A percentile compares a stretch with the other conserved stretches of the same genome.
phyloP scores from a whole-genome alignment of 2,329 filamentous ascomycete genomes.

The Cucurbitaria berberidis region DNA sequence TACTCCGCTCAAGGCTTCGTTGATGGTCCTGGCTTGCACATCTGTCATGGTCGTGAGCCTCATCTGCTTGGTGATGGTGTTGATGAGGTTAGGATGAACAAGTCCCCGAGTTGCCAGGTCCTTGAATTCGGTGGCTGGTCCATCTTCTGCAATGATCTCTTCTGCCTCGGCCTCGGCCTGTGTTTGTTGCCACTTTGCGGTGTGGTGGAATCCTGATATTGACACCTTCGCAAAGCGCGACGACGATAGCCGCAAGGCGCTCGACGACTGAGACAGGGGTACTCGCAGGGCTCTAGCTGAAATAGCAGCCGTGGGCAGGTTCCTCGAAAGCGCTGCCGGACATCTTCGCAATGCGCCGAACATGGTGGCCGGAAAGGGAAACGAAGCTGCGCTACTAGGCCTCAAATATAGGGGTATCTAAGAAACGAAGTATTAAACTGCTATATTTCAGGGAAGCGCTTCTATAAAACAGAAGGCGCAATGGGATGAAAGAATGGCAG shows the following conservation, averaged over 20 bases:
- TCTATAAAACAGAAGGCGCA: constrained; percentile 17
- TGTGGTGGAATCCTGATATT: constrained; percentile 49
- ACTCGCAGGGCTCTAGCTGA: constrained; percentile 34
- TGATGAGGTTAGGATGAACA: constrained; percentile 70
- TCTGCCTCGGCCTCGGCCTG: constrained; percentile 25
- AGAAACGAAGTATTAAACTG: constrained; percentile 14
- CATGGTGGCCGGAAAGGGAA: constrained; percentile 51
- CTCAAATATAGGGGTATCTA: constrained; percentile 14
- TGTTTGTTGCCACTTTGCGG: constrained; percentile 46
- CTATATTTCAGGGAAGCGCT: constrained; percentile 8
- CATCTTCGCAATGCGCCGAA: constrained; percentile 51
- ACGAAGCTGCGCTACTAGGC: background rate
- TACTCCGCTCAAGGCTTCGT: constrained; percentile 75
- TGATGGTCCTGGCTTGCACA: constrained; percentile 85
- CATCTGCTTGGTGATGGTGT: constrained; percentile 74
- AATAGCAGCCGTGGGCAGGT: constrained; percentile 31
- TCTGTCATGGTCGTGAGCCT: constrained; percentile 86
- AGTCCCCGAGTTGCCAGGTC: constrained; percentile 53
- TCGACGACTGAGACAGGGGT: constrained; percentile 27
- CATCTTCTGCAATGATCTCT: constrained; percentile 23
- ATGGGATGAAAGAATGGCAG: constrained; percentile 18
- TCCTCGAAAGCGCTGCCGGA: constrained; percentile 46
- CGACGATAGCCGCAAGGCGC: constrained; percentile 24
- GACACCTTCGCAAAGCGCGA: constrained; percentile 27
- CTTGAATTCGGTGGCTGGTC: constrained; percentile 51